Percentiles rank a stretch among this genome's conserved stretches.
These are phyloP conservation scores for Apiotrichum mycotoxinovorans DNA, from an alignment of 1,284 basidiomycete species.

Conservation along the genomic window DNA sequence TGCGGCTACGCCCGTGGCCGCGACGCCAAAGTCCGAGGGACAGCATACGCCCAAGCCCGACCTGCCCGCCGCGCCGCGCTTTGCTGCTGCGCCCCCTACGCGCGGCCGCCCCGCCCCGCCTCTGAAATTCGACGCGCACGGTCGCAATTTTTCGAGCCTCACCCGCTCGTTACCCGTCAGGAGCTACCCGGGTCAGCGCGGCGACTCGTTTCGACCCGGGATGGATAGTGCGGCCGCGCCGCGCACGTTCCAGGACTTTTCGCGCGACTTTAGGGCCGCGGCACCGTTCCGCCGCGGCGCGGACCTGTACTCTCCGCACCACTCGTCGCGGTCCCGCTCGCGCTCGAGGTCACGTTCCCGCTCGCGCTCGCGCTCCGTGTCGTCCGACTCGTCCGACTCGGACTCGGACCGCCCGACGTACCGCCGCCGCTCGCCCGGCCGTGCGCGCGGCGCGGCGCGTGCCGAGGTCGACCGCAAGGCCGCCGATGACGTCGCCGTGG, in stretches of 20 bases:
- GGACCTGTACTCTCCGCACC: conserved; percentile 15
- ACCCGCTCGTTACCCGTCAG: conserved; percentile 22
- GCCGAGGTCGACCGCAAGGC: conserved; percentile 22
- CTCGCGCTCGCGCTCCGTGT: conserved; percentile 23
- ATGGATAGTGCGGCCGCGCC: background rate
- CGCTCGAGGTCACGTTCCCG: conserved; percentile 20
- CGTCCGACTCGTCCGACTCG: conserved; percentile 31
- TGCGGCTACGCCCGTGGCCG: background rate
- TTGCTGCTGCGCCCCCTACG: background rate
- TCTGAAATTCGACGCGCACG: conserved; percentile 15
- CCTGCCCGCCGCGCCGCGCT: conserved; percentile 5
- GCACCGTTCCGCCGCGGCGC: conserved; percentile 1
- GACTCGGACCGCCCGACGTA: conserved; percentile 29
- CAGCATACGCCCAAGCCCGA: conserved; percentile 9
- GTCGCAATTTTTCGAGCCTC: conserved; percentile 22
- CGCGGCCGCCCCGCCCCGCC: conserved; percentile 15
- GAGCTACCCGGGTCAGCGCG: conserved; percentile 5
- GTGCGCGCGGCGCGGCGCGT: conserved; percentile 14
- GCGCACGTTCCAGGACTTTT: conserved; percentile 15
- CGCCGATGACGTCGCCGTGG: conserved; percentile 27
- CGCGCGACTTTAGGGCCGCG: conserved; percentile 13
- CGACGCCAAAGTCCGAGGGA: background rate
- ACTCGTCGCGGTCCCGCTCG: conserved; percentile 12
- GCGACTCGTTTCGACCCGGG: background rate
- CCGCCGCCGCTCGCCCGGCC: conserved; percentile 16